Evolutionary conservation across 768 basidiomycete species (phyloP).

Genomic region (Tubosaeta sp.): DNA sequence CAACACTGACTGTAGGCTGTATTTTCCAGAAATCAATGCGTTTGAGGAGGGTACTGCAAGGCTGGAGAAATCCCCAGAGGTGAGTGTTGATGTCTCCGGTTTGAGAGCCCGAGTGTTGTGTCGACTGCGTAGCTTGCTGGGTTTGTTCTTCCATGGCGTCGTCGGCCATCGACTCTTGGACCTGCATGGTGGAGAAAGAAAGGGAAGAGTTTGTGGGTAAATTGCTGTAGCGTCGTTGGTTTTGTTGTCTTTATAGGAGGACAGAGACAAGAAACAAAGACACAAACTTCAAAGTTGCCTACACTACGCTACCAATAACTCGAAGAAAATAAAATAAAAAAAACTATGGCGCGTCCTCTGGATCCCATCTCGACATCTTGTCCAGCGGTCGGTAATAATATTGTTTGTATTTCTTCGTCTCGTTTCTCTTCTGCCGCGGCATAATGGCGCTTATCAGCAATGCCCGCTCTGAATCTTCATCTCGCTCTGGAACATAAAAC

Average conservation of each 20-base stretch:
- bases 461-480: slow-evolving; percentile 69
- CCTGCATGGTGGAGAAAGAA: slow-evolving; percentile 13
- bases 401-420: slow-evolving; percentile 81
- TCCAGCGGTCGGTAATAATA: slow-evolving; percentile 77
- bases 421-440: slow-evolving; percentile 70
- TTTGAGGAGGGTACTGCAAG: slow-evolving; percentile 47
- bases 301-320: slow-evolving; percentile 3
- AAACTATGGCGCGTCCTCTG: slow-evolving; percentile 49
- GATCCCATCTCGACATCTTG: slow-evolving; percentile 71
- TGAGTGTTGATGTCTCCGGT: slow-evolving; percentile 23
- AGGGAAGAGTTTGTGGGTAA: not conserved
- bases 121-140: slow-evolving; percentile 39
- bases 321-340: slow-evolving; percentile 1
- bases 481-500: slow-evolving; percentile 74
- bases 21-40: slow-evolving; percentile 63
- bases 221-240: not conserved
- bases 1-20: slow-evolving; percentile 47
- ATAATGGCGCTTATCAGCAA: slow-evolving; percentile 63
- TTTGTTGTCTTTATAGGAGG: slow-evolving; percentile 18
- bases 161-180: slow-evolving; percentile 25
- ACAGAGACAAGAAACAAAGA: slow-evolving; percentile 22
- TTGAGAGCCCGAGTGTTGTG: slow-evolving; percentile 34
- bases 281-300: slow-evolving; percentile 12
- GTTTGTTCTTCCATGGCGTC: slow-evolving; percentile 31
- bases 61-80: slow-evolving; percentile 72